Base-by-base conservation (phyloP, 1,284 basidiomycete species). In the Fomitiporia mediterranea region DNA sequence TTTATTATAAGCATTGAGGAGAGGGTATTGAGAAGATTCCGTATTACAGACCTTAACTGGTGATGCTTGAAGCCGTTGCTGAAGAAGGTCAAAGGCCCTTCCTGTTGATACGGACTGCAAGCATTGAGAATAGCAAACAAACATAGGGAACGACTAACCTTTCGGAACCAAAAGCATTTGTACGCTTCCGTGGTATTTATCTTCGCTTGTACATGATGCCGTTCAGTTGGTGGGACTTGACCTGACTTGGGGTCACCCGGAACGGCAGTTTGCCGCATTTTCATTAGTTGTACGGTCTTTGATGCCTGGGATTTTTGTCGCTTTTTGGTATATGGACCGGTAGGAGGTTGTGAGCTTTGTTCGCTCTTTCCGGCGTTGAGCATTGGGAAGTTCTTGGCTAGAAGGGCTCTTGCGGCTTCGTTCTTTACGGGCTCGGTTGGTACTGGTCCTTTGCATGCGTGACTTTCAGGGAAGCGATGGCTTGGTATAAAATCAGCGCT, bases 191-290 rank as follows among this genome's bases (percentile, higher is more conserved):
- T 64, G 55, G 64, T 62, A 39, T 63, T 63, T 30, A 64, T 60
- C n/a, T 66, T 63, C 15, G 81, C 73, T 48, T 71, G 78, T 35
- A 88, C 64, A 64, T 87, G 78, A 42, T 87, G 60, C 25, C 86
- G 79, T 56, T 86, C 73, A 37, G 78, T 74, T 23, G 79, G 61
- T 25, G 80, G 71, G 3, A 82, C 69, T 2, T 66, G 54, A 51
- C 71, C 76, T 63, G 83, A 80, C 63, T 75, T 81, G 9, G 77
- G 73, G 62, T 90, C 83, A 2, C 73, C 81, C 4, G 88, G 79
- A 38, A 72, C 62, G 9, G 89, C 89, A 49, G 72, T 75, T 65
- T 86, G 86, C 51, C 83, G 80, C 77, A 90, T 79, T 64, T 82
- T 87, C 78, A 91, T 87, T 6, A 83, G 64, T 63, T 83, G 78